phyloP scores from a whole-genome alignment of 805 yeast species.

The Candida methanosorbosa region DNA sequence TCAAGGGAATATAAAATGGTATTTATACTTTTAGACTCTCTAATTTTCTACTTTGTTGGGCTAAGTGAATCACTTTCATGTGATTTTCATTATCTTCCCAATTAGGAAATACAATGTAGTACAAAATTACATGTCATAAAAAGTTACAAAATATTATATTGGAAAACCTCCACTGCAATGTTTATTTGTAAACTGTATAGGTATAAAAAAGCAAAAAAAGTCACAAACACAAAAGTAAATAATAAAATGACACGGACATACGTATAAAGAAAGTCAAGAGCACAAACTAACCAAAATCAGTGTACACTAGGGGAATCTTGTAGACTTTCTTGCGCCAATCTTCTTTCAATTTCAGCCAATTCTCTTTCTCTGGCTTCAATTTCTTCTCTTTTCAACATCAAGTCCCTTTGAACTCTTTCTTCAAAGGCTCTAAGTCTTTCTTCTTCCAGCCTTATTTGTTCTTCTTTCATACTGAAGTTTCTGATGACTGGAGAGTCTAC shows the following conservation, averaged over 20 bases:
- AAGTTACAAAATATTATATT: too few species aligned
- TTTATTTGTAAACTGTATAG: background rate
- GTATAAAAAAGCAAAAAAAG: background rate
- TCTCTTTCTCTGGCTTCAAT: constrained; percentile 79
- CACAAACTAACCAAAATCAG: too few species aligned
- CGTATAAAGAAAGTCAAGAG: too few species aligned
- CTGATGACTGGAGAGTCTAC: background rate
- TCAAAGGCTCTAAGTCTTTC: constrained; percentile 81
- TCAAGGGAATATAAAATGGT: too few species aligned
- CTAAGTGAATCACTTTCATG: too few species aligned
- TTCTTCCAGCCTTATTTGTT: constrained; percentile 82
- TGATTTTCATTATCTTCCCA: too few species aligned
- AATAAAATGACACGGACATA: background rate
- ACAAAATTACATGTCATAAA: too few species aligned
- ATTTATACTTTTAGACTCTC: too few species aligned
- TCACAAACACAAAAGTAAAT: background rate
- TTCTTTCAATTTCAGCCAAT: constrained; percentile 63
- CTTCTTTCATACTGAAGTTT: constrained; percentile 48
- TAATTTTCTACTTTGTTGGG: too few species aligned
- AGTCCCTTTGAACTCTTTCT: constrained; percentile 81
- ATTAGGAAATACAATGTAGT: too few species aligned
- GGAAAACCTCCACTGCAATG: too few species aligned
- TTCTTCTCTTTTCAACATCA: constrained; percentile 73
- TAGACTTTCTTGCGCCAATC: constrained; percentile 19
- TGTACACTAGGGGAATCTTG: background rate